Evolutionary conservation across 257 asterid genomes (phyloP), one percentile per base, ranked within the genome.

Genomic region (Cruciata laevipes): DNA sequence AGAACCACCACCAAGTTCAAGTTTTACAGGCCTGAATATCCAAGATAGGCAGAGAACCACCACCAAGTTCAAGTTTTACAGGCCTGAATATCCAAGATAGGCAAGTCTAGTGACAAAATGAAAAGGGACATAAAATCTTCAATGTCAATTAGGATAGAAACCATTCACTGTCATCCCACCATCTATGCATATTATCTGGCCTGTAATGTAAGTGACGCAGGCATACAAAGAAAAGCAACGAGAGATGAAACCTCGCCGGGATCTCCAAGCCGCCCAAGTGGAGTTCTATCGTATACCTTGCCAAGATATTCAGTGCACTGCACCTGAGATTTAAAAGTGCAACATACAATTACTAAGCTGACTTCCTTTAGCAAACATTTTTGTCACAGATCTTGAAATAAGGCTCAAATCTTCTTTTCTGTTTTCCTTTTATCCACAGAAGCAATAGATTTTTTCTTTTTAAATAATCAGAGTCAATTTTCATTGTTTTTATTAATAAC

Each of bases 151-250:
- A 6, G 92, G 92, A 66, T 73, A 78, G 72, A 86, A 84, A 20
- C 93, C 93, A 69, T 84, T 84, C 44, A 86, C 77, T 33, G 87
- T 76, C 93, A 85, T 83, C 65, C 92, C 95, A 17, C 92, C 95
- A 69, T 88, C 92, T 14, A 82, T 83, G 32, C 84, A 80, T 67
- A 87, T 73, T 61, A 85, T 81, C 84, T 85, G 90, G 24, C 92
- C 92, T 0, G 92, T 87, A 32, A 85, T 79, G 55, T 75, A 88
- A 4, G 95, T 13, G 95, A 79, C 1, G 88, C 95, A 4, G 92
- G 92, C 23, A 87, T 65, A 74, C 95, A 87, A 59, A 87, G 92
- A 76, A 82, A 87, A 3, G 87, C 90, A 69, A 87, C 95, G 55
- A 70, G 76, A 31, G 95, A 76, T 11, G 95, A 80, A 30, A 88